A percentile compares a stretch with the other conserved stretches of the same genome.
These are phyloP conservation scores for Aspergillus floridensis DNA, from an alignment of 2,329 filamentous ascomycete species.

Conservation along the genomic window DNA sequence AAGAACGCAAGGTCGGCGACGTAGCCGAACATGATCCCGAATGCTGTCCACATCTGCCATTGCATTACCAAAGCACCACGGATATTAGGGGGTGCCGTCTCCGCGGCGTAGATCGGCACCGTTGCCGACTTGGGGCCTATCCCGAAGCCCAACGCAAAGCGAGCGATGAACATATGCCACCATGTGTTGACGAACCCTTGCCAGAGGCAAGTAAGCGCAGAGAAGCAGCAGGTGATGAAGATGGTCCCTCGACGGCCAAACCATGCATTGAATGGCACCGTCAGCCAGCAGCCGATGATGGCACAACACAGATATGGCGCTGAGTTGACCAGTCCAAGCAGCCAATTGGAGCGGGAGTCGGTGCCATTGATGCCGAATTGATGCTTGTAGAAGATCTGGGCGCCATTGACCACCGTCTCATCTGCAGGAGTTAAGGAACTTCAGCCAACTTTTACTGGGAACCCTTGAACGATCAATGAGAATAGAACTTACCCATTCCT, in stretches of 20 bases:
- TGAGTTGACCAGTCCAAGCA: constrained; percentile 61
- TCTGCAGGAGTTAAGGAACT: constrained; percentile 39
- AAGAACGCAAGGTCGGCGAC: constrained; percentile 62
- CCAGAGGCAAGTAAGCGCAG: constrained; percentile 54
- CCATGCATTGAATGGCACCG: constrained; percentile 66
- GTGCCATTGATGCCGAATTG: constrained; percentile 57
- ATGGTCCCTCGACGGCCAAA: constrained; percentile 73
- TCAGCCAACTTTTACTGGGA: constrained; percentile 1
- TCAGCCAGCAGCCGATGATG: constrained; percentile 69
- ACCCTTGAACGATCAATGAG: too few relatives aligned
- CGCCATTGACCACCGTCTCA: constrained; percentile 68
- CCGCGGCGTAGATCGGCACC: constrained; percentile 73
- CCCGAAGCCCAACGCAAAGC: constrained; percentile 72
- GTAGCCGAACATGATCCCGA: constrained; percentile 56
- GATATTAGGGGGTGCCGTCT: constrained; percentile 67
- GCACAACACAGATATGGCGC: constrained; percentile 62
- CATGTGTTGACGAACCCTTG: constrained; percentile 67
- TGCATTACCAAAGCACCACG: constrained; percentile 78
- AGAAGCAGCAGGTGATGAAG: constrained; percentile 72
- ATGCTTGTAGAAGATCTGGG: constrained; percentile 62
- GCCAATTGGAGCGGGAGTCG: constrained; percentile 52
- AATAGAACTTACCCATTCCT: constrained; percentile 54
- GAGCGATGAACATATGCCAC: constrained; percentile 67
- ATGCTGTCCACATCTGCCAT: constrained; percentile 64
- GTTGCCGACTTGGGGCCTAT: constrained; percentile 74